Evolutionary conservation across 768 basidiomycete genomes (phyloP).

Genomic region (Mycena sanguinolenta): DNA sequence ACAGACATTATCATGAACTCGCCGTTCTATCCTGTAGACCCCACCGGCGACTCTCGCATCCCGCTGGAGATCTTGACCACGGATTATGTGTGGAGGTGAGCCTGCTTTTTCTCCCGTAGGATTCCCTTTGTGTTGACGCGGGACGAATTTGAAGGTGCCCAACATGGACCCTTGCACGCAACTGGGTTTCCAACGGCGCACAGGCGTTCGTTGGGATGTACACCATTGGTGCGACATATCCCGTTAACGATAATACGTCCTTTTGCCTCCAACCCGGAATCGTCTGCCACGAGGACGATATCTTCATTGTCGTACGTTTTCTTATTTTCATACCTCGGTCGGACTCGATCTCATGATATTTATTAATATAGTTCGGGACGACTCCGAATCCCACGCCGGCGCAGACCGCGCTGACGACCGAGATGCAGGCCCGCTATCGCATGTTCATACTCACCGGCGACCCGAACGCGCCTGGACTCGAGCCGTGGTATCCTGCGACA

Average conservation of each 20-base stretch:
- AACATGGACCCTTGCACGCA: slow-evolving; percentile 77
- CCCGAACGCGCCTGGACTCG: slow-evolving; percentile 68
- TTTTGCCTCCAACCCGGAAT: slow-evolving; percentile 68
- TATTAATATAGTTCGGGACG: slow-evolving; percentile 62
- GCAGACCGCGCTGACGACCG: slow-evolving; percentile 68
- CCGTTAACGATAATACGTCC: slow-evolving; percentile 66
- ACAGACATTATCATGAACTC: slow-evolving; percentile 59
- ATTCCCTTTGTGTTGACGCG: background rate
- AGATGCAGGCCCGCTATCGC: slow-evolving; percentile 78
- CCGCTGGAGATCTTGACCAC: slow-evolving; percentile 74
- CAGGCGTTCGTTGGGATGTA: slow-evolving; percentile 75
- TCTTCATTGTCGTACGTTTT: slow-evolving; percentile 67
- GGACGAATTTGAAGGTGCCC: slow-evolving; percentile 55
- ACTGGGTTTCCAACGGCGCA: slow-evolving; percentile 74
- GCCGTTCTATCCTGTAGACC: slow-evolving; percentile 56
- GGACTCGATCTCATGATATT: background rate
- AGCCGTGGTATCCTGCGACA: slow-evolving; percentile 69
- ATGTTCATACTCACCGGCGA: slow-evolving; percentile 72
- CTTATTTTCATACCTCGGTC: too few species aligned
- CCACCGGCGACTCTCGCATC: slow-evolving; percentile 57
- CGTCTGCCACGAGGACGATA: slow-evolving; percentile 88
- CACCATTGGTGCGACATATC: slow-evolving; percentile 77
- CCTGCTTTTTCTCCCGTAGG: too few species aligned
- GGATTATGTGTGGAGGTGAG: slow-evolving; percentile 71
- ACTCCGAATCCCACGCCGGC: slow-evolving; percentile 64